A percentile compares a stretch with the other conserved stretches of the same genome.
Conservation (phyloP, 331 rosid species). For the Quercus lobata region DNA sequence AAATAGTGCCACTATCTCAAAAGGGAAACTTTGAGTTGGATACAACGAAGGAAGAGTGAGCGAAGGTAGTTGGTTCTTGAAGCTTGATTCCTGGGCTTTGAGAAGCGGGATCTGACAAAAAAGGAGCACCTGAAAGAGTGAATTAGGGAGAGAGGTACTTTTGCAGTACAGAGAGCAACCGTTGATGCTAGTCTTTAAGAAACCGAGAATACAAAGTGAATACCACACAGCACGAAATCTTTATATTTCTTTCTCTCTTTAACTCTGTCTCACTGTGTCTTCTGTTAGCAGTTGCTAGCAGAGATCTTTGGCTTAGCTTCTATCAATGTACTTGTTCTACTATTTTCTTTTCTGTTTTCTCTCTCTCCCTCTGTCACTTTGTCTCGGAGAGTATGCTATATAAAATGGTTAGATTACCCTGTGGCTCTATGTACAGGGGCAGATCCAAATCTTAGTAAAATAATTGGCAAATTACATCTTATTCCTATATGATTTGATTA, state of each 20-base stretch:
- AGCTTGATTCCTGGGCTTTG: constrained; percentile 28
- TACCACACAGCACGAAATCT: neutral
- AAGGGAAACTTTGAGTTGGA: constrained; percentile 1
- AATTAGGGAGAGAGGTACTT: neutral
- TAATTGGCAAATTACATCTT: too few species aligned
- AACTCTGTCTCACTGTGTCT: neutral
- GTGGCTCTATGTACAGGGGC: neutral
- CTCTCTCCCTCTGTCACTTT: neutral
- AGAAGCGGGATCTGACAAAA: constrained; percentile 45
- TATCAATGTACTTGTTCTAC: neutral
- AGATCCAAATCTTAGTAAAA: neutral
- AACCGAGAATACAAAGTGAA: neutral
- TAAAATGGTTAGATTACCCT: neutral
- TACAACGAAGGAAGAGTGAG: neutral
- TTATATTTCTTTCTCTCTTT: neutral
- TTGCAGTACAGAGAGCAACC: neutral
- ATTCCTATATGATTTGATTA: fast-evolving
- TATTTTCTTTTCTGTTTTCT: neutral
- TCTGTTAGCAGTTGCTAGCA: neutral
- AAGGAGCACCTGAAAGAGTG: constrained; percentile 23
- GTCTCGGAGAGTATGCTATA: neutral
- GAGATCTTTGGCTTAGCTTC: neutral
- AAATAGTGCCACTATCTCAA: constrained; percentile 5
- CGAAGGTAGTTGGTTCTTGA: neutral
- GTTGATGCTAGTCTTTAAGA: neutral